Conservation (phyloP, 768 basidiomycete species). For the Collybiopsis luxurians region DNA sequence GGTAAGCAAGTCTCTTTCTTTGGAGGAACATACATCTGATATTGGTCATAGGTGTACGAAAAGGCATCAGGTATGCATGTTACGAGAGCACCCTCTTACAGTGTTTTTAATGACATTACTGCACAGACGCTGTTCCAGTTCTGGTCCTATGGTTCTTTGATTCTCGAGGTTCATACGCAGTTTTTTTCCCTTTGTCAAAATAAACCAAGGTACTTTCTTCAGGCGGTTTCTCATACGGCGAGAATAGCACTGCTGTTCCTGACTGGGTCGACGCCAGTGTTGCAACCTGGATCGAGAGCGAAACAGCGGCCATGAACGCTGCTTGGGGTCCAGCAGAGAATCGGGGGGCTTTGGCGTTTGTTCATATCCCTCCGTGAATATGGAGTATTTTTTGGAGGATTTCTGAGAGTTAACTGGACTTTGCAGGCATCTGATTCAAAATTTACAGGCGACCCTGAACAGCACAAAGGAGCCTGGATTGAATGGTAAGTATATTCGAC, state of each 20-base stretch:
- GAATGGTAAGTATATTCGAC: slow-evolving; percentile 29
- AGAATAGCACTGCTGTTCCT: slow-evolving; percentile 41
- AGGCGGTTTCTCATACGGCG: slow-evolving; percentile 51
- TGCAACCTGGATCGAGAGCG: slow-evolving; percentile 55
- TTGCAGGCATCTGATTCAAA: slow-evolving; percentile 33
- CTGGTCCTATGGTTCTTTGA: slow-evolving; percentile 79
- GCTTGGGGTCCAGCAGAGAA: slow-evolving; percentile 55
- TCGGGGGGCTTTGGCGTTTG: slow-evolving; percentile 63
- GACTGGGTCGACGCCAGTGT: slow-evolving; percentile 73
- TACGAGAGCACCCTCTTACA: not conserved
- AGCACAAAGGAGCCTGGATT: slow-evolving; percentile 38
- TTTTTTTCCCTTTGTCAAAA: not conserved
- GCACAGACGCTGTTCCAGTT: slow-evolving; percentile 42
- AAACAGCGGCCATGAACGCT: slow-evolving; percentile 50
- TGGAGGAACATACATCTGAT: no score
- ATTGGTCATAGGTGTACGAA: slow-evolving; percentile 32
- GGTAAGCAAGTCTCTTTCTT: slow-evolving; percentile 24
- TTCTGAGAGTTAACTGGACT: not conserved
- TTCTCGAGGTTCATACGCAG: slow-evolving; percentile 49
- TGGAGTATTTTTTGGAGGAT: slow-evolving; percentile 19
- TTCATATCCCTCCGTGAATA: slow-evolving; percentile 76
- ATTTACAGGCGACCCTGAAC: slow-evolving; percentile 32
- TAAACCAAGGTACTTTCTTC: slow-evolving; percentile 6
- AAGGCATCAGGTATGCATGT: slow-evolving; percentile 26
- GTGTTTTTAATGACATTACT: not conserved